Evolutionary conservation across 1,139 yeast species (phyloP), one percentile per base, ranked within the genome.

Genomic region (Hanseniaspora gamundiae): DNA sequence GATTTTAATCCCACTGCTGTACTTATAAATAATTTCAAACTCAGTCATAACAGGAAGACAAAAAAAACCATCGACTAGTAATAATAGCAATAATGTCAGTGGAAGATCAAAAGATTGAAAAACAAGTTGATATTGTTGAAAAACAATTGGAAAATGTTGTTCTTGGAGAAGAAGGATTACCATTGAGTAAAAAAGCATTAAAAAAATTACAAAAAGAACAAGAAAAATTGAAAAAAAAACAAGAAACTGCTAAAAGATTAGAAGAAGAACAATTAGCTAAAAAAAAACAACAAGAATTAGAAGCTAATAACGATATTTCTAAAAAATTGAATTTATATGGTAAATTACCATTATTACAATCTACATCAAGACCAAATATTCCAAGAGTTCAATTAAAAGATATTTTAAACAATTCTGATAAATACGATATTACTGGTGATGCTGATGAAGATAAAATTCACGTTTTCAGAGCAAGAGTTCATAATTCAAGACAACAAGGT

Each of bases 191-290:
- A 67, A 91, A 87, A 64, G 98, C 95, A 2, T 71, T 91, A 57
- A 91, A 91, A 73, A 91, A 91, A 69, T 75, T 91, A 50, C 94
- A 85, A 62, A 91, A 91, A 63, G 96, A 88, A 64, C 76, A 77
- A 58, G 95, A 86, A 66, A 91, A 91, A 71, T 94, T 84, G 52
- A 79, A 75, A 57, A 87, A 87, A 74, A 88, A 88, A 70, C 93
- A 88, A 35, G 96, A 86, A 65, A 81, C 83, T 59, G 96, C 91
- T 48, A 94, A 82, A 39, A 87, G 85, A 65, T 69, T 84, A 51
- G 95, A 93, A 41, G 77, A 79, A 54, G 95, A 84, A 52, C 80
- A 78, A 58, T 86, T 75, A 47, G 86, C 86, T 29, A 74, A 74
- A 50, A 94, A 83, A 50, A 55, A 49, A 24, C 58, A 52, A 27